Conservation (phyloP, 2,329 filamentous ascomycete genomes). For the Claviceps purpurea region DNA sequence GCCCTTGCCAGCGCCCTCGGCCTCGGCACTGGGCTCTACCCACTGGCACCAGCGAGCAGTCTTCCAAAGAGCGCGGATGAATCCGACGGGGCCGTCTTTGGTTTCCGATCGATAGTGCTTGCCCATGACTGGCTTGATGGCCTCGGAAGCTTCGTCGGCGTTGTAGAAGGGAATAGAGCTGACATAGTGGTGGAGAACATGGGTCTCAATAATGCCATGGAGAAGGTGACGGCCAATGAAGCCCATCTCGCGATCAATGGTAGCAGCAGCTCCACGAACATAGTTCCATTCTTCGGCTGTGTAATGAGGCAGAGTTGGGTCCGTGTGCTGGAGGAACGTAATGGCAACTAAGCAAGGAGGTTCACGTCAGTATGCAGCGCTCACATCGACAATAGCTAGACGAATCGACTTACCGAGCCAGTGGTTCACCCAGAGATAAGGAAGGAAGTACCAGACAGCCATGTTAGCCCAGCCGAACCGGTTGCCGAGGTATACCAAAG, state of each 20-base stretch:
- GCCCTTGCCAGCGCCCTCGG: slow-evolving; percentile 66
- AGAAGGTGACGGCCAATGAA: slow-evolving; percentile 84
- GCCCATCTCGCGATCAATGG: slow-evolving; percentile 93
- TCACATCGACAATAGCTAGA: neutral
- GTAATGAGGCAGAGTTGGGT: slow-evolving; percentile 90
- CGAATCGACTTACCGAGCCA: slow-evolving; percentile 67
- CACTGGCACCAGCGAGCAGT: slow-evolving; percentile 84
- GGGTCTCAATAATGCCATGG: slow-evolving; percentile 95
- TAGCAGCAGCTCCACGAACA: slow-evolving; percentile 82
- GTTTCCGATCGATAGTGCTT: slow-evolving; percentile 82
- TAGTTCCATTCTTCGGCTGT: slow-evolving; percentile 78
- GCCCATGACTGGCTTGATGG: slow-evolving; percentile 92
- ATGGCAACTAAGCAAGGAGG: slow-evolving; percentile 67
- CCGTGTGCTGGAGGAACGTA: slow-evolving; percentile 94
- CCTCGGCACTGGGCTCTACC: slow-evolving; percentile 83
- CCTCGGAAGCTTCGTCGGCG: slow-evolving; percentile 85
- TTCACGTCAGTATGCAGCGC: neutral
- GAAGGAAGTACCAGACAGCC: slow-evolving; percentile 85
- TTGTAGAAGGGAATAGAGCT: slow-evolving; percentile 94
- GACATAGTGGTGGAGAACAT: slow-evolving; percentile 96
- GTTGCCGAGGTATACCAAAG: slow-evolving; percentile 56
- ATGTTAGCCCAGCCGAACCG: slow-evolving; percentile 78
- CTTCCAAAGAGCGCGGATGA: slow-evolving; percentile 71
- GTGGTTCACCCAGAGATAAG: slow-evolving; percentile 97
- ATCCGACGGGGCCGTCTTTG: slow-evolving; percentile 63